Evolutionary conservation across 2,329 filamentous ascomycete species (phyloP).

Genomic region (Coccinonectria pachysandricola): DNA sequence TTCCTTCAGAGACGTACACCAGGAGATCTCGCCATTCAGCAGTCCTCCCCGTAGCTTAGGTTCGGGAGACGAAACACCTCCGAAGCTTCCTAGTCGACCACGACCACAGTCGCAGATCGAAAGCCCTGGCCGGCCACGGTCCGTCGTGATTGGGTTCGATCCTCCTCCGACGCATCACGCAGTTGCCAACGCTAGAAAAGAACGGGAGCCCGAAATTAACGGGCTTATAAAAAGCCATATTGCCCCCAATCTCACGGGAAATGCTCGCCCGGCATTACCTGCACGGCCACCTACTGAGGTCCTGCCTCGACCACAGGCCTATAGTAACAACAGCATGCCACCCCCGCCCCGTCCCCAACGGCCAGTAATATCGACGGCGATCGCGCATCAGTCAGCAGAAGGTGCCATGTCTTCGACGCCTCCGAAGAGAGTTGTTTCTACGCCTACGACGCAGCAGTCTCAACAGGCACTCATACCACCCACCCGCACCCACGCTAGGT

Average conservation of each 20-base stretch:
- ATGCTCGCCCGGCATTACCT: constrained; percentile 38
- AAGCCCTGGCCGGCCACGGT: constrained; percentile 11
- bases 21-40: constrained; percentile 66
- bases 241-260: constrained; percentile 31
- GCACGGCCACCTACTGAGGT: constrained; percentile 32
- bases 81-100: constrained; percentile 38
- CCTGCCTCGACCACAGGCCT: constrained; percentile 8
- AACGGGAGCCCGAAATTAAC: constrained; percentile 34
- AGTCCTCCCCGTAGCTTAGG: constrained; percentile 71
- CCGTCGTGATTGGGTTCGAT: constrained; percentile 29
- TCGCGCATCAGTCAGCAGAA: no score
- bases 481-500: constrained; percentile 20
- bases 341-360: constrained; percentile 36
- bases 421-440: constrained; percentile 22
- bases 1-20: constrained; percentile 14
- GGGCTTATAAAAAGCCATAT: constrained; percentile 27
- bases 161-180: constrained; percentile 44
- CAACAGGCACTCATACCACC: constrained; percentile 23
- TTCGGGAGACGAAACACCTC: constrained; percentile 39
- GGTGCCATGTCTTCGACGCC: constrained; percentile 15
- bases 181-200: constrained; percentile 32
- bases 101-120: constrained; percentile 30
- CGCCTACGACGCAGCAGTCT: constrained; percentile 18
- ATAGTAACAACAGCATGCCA: constrained; percentile 11
- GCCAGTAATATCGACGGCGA: constrained; percentile 20